A percentile compares a stretch with the other conserved stretches of the same genome.
Evolutionary conservation across 2,329 filamentous ascomycete species (phyloP).

Genomic region (Penicillium sp.): DNA sequence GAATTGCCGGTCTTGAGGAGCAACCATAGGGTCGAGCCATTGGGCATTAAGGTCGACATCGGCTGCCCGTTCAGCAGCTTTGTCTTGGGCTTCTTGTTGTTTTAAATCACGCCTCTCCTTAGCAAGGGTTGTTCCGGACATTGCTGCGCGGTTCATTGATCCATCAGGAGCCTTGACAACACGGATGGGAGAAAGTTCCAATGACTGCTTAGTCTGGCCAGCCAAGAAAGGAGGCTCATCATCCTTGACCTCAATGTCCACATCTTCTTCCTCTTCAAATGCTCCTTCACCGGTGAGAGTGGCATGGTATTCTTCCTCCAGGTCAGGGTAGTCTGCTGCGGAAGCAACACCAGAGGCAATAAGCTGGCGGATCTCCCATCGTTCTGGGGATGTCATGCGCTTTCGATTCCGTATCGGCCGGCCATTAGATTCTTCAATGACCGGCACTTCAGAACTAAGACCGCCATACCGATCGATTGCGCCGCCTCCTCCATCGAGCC

Average conservation of each 20-base stretch:
- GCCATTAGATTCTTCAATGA: conserved; percentile 62
- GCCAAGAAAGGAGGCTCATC: conserved; percentile 95
- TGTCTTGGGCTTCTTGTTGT: conserved; percentile 81
- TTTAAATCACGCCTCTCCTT: conserved; percentile 87
- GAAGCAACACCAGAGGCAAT: conserved; percentile 94
- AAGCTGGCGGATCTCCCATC: conserved; percentile 96
- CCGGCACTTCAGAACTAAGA: conserved; percentile 55
- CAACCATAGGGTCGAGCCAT: conserved; percentile 97
- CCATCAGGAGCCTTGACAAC: conserved; percentile 97
- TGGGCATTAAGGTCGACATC: conserved; percentile 83
- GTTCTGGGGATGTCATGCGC: conserved; percentile 90
- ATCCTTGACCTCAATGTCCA: conserved; percentile 94
- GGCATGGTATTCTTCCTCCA: conserved; percentile 90
- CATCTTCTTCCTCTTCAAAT: conserved; percentile 90
- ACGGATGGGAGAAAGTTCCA: conserved; percentile 91
- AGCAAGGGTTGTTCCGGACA: conserved; percentile 83
- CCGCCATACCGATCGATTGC: conserved; percentile 57
- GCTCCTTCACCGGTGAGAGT: conserved; percentile 81
- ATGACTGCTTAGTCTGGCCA: conserved; percentile 92
- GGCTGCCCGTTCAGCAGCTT: conserved; percentile 68
- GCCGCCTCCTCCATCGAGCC: conserved; percentile 61
- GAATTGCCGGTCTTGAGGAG: conserved; percentile 80
- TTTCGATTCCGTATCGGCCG: conserved; percentile 70
- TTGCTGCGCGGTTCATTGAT: conserved; percentile 94
- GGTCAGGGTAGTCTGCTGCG: conserved; percentile 87